A percentile compares a stretch with the other conserved stretches of the same genome.
These are phyloP conservation scores for Penicillium soppii DNA, from an alignment of 495 filamentous ascomycete species.

Conservation along the genomic window DNA sequence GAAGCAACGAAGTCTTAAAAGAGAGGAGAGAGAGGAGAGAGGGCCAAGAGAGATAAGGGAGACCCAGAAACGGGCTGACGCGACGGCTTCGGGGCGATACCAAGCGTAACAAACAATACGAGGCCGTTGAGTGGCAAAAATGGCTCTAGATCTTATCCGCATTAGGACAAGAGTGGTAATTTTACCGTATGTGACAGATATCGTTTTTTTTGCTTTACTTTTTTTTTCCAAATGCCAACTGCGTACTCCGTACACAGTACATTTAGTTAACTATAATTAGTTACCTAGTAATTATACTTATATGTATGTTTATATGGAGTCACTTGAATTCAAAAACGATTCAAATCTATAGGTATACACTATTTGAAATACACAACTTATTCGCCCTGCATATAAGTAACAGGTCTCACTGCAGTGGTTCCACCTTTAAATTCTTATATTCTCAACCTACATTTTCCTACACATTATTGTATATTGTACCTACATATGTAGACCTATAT, in stretches of 20 bases:
- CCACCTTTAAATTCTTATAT: not conserved
- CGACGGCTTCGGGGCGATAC: constrained; percentile 24
- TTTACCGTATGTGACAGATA: constrained; percentile 10
- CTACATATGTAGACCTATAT: too few species aligned
- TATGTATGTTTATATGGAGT: too few species aligned
- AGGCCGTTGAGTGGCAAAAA: not conserved
- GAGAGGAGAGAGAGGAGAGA: constrained; percentile 1
- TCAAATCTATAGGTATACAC: not conserved
- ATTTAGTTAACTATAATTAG: too few species aligned
- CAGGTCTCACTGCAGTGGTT: not conserved
- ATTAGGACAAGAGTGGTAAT: constrained; percentile 12
- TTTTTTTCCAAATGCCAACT: not conserved
- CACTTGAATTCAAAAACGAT: not conserved
- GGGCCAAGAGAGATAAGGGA: constrained; percentile 19
- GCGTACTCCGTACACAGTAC: not conserved
- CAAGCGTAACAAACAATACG: constrained; percentile 22
- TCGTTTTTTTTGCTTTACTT: not conserved
- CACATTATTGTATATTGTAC: not conserved
- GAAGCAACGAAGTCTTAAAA: constrained; percentile 5
- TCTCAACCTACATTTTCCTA: not conserved
- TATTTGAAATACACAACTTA: not conserved
- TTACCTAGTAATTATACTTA: too few species aligned
- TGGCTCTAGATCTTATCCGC: not conserved
- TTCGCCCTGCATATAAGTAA: not conserved
- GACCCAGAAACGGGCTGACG: constrained; percentile 22